Conservation (phyloP, 2,329 filamentous ascomycete genomes). For the Pezicula neosporulosa region DNA sequence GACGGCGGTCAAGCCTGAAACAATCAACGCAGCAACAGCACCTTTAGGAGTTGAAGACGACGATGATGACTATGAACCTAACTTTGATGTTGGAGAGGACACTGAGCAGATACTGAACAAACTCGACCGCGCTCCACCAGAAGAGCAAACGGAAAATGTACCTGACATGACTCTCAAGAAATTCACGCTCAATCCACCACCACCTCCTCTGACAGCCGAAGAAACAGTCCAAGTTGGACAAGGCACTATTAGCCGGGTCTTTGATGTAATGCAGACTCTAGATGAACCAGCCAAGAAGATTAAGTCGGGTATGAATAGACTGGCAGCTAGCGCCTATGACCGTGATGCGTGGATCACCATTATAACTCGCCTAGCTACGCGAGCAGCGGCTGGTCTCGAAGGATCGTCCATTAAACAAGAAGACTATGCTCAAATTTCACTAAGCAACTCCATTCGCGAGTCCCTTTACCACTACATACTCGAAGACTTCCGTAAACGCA, state of each 20-base stretch:
- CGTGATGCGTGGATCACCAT: conserved; percentile 90
- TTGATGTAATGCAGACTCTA: conserved; percentile 70
- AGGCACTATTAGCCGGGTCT: conserved; percentile 71
- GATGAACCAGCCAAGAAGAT: conserved; percentile 64
- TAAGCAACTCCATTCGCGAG: conserved; percentile 73
- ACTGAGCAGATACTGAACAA: conserved; percentile 76
- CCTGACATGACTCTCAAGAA: conserved; percentile 56
- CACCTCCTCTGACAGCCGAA: conserved; percentile 68
- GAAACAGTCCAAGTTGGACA: conserved; percentile 72
- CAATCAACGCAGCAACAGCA: conserved; percentile 54
- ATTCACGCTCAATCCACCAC: conserved; percentile 76
- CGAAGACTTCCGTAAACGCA: conserved; percentile 85
- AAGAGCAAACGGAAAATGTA: conserved; percentile 43
- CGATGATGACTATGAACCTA: conserved; percentile 91
- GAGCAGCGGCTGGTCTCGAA: conserved; percentile 69
- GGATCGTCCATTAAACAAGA: conserved; percentile 55
- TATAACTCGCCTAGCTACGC: conserved; percentile 78
- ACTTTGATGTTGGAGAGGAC: conserved; percentile 70
- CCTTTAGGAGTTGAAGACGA: conserved; percentile 69
- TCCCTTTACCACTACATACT: conserved; percentile 81
- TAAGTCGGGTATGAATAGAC: conserved; percentile 73
- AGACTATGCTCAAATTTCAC: conserved; percentile 35
- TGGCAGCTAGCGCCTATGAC: conserved; percentile 81
- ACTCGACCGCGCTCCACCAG: conserved; percentile 65
- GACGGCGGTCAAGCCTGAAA: conserved; percentile 14